Conservation (phyloP, 2,329 filamentous ascomycete genomes). For the Colletotrichum musicola region DNA sequence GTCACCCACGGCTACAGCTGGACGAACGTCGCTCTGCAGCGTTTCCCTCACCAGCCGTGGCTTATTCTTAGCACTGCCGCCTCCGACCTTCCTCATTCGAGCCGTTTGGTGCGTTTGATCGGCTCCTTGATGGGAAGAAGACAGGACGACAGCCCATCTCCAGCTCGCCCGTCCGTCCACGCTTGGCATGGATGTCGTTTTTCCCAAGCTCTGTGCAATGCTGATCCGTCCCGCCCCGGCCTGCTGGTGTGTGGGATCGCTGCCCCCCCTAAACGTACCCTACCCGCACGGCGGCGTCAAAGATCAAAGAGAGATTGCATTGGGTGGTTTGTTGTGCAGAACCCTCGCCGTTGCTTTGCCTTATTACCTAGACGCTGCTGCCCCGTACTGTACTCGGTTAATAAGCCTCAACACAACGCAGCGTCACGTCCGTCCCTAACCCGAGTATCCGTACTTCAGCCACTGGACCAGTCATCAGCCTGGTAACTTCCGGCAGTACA, state of each 20-base stretch:
- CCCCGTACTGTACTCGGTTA: not conserved
- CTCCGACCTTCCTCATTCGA: slow-evolving; percentile 28
- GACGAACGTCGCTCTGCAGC: slow-evolving; percentile 31
- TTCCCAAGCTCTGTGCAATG: not conserved
- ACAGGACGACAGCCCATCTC: slow-evolving; percentile 29
- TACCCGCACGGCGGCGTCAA: not conserved
- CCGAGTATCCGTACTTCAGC: not conserved
- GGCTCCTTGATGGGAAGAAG: slow-evolving; percentile 33
- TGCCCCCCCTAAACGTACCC: not conserved
- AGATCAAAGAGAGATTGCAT: not conserved
- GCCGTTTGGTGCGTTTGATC: slow-evolving; percentile 33
- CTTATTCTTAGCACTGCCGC: slow-evolving; percentile 37
- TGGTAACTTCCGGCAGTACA: slow-evolving; percentile 16
- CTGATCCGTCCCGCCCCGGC: slow-evolving; percentile 31
- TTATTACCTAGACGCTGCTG: slow-evolving; percentile 7
- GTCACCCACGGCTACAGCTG: slow-evolving; percentile 29
- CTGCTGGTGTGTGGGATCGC: slow-evolving; percentile 27
- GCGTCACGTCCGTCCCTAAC: slow-evolving; percentile 9
- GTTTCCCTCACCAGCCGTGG: slow-evolving; percentile 30
- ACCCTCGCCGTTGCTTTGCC: not conserved
- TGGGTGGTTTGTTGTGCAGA: not conserved
- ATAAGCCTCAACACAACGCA: not conserved
- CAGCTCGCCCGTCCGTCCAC: slow-evolving; percentile 5
- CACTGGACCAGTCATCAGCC: not conserved
- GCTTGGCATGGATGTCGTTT: slow-evolving; percentile 8